Evolutionary conservation across 2,329 filamentous ascomycete genomes (phyloP).

Genomic region (Lecanosticta acicola): DNA sequence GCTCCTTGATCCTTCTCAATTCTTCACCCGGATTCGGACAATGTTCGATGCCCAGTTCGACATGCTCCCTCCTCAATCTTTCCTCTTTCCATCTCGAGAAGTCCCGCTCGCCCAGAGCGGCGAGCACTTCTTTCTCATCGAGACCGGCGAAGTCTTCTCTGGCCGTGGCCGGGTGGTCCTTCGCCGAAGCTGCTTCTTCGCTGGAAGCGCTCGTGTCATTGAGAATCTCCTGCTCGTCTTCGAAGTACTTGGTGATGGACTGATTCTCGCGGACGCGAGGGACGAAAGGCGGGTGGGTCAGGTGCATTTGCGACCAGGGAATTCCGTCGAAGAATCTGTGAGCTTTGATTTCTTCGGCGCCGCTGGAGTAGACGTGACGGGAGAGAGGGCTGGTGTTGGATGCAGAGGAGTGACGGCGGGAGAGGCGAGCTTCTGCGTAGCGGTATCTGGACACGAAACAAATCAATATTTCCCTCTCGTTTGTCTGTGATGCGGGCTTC

Average conservation of each 20-base stretch:
- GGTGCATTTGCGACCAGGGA: slow-evolving; percentile 70
- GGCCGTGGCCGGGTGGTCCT: neutral
- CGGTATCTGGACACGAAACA: slow-evolving; percentile 48
- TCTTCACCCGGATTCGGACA: slow-evolving; percentile 27
- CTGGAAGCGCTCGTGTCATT: slow-evolving; percentile 29
- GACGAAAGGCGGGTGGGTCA: slow-evolving; percentile 68
- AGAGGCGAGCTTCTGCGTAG: slow-evolving; percentile 51
- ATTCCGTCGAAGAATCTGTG: slow-evolving; percentile 82
- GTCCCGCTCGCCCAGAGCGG: slow-evolving; percentile 9
- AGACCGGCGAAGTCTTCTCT: slow-evolving; percentile 4
- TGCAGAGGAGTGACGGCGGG: slow-evolving; percentile 40
- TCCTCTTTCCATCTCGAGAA: slow-evolving; percentile 22
- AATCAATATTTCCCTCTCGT: no score
- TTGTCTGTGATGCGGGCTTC: neutral
- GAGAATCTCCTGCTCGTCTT: slow-evolving; percentile 67
- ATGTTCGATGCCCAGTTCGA: slow-evolving; percentile 27
- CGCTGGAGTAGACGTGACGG: slow-evolving; percentile 66
- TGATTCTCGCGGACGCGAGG: slow-evolving; percentile 57
- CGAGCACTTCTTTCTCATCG: slow-evolving; percentile 12
- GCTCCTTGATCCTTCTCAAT: slow-evolving; percentile 28
- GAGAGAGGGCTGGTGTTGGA: slow-evolving; percentile 34
- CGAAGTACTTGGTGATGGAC: slow-evolving; percentile 74
- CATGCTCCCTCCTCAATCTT: slow-evolving; percentile 24
- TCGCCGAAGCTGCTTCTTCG: slow-evolving; percentile 17
- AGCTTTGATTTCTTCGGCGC: slow-evolving; percentile 81